These are phyloP conservation scores for Cryptosporidium felis DNA, from an alignment of 169 alveolate genomes.

Conservation along the genomic window DNA sequence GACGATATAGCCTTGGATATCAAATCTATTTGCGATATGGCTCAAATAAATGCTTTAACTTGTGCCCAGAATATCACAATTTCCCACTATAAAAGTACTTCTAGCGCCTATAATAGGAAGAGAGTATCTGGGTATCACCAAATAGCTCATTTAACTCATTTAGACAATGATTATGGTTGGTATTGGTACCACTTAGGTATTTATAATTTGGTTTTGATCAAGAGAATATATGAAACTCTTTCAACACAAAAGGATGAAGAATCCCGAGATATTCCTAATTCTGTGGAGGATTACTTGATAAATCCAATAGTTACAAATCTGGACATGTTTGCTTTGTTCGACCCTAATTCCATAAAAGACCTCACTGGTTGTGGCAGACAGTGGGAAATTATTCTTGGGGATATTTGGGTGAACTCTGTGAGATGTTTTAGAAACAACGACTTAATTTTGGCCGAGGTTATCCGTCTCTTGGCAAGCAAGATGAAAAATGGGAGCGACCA, in stretches of 20 bases:
- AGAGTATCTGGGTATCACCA: neutral
- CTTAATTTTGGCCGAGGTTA: slow-evolving; percentile 18
- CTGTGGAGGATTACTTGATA: slow-evolving; percentile 28
- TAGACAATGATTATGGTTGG: slow-evolving; percentile 46
- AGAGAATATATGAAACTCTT: neutral
- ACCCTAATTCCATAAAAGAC: neutral
- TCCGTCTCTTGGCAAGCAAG: neutral
- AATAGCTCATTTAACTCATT: neutral
- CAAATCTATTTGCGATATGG: slow-evolving; percentile 26
- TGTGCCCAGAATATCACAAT: slow-evolving; percentile 44
- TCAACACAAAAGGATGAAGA: slow-evolving; percentile 12
- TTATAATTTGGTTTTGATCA: slow-evolving; percentile 18
- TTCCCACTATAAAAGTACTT: slow-evolving; percentile 4
- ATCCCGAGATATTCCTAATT: slow-evolving; percentile 19
- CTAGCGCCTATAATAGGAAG: neutral
- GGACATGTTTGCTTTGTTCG: slow-evolving; percentile 69
- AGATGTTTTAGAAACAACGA: slow-evolving; percentile 28
- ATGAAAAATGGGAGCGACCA: slow-evolving; percentile 9
- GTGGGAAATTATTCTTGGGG: slow-evolving; percentile 29
- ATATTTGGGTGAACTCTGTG: slow-evolving; percentile 10
- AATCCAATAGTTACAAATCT: slow-evolving; percentile 52
- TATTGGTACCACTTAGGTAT: slow-evolving; percentile 66
- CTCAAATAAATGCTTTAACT: slow-evolving; percentile 50
- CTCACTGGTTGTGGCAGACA: slow-evolving; percentile 32
- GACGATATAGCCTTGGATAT: slow-evolving; percentile 46